Evolutionary conservation across 768 basidiomycete species (phyloP).

Genomic region (Crassisporium funariophilum): DNA sequence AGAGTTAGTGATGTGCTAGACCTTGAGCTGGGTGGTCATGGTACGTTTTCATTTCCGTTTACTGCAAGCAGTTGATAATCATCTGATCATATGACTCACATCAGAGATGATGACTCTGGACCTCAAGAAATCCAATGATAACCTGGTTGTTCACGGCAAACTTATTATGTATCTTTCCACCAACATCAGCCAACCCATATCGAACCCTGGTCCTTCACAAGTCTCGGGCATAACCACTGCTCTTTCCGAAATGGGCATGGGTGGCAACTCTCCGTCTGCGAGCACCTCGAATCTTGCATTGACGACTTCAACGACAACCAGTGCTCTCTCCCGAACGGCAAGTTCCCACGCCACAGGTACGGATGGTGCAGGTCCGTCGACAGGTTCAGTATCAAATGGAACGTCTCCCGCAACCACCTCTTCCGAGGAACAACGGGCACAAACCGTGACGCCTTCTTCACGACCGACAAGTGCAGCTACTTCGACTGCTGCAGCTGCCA

Average conservation of each 20-base stretch:
- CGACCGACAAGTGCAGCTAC: conserved; percentile 23
- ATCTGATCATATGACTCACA: conserved; percentile 7
- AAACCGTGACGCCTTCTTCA: conserved; percentile 14
- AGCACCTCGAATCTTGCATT: conserved; percentile 55
- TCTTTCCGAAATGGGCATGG: conserved; percentile 59
- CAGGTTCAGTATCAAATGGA: conserved; percentile 40
- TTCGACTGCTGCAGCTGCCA: conserved; percentile 24
- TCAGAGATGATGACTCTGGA: conserved; percentile 96
- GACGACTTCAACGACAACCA: conserved; percentile 40
- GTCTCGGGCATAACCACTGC: conserved; percentile 59
- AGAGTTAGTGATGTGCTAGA: conserved; percentile 89
- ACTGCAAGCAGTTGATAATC: conserved; percentile 8
- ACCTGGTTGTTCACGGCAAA: conserved; percentile 96
- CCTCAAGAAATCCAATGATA: conserved; percentile 98
- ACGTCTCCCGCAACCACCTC: conserved; percentile 25
- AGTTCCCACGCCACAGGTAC: conserved; percentile 66
- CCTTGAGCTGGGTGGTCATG: conserved; percentile 90
- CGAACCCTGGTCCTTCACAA: conserved; percentile 81
- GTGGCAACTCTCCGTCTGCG: conserved; percentile 56
- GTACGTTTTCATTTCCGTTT: conserved; percentile 45
- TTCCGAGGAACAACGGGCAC: conserved; percentile 24
- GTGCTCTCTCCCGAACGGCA: conserved; percentile 57
- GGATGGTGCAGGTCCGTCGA: conserved; percentile 43
- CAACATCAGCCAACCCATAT: conserved; percentile 81
- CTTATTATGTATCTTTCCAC: conserved; percentile 96